These are phyloP conservation scores for Globisporangium canariense DNA, from an alignment of 352 stramenopile species.

Conservation along the genomic window DNA sequence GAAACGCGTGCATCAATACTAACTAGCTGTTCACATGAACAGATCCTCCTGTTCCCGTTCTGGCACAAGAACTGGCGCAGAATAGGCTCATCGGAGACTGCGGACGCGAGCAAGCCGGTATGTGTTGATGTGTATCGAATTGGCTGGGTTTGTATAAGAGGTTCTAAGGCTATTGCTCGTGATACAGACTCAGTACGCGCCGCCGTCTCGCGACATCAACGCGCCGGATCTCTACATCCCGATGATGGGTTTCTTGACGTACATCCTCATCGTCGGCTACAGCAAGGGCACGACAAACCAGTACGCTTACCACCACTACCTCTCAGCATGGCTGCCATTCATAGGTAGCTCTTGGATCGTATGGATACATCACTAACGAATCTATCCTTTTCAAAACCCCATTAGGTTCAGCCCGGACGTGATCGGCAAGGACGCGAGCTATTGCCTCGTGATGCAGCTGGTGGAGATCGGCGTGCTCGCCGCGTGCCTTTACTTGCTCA, in stretches of 20 bases:
- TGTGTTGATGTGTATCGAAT: background rate
- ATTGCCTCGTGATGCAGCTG: conserved; percentile 88
- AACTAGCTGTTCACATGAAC: background rate
- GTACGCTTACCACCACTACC: conserved; percentile 32
- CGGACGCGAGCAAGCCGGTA: conserved; percentile 61
- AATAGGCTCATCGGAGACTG: conserved; percentile 51
- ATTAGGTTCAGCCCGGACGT: conserved; percentile 96
- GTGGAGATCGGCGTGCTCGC: conserved; percentile 93
- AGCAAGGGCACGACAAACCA: conserved; percentile 92
- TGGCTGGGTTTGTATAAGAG: background rate
- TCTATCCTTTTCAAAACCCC: background rate
- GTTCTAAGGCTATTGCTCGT: conserved; percentile 5
- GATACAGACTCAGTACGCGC: conserved; percentile 74
- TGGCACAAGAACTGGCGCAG: conserved; percentile 85
- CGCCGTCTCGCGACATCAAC: conserved; percentile 95
- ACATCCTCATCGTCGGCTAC: conserved; percentile 97
- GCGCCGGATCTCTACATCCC: conserved; percentile 98
- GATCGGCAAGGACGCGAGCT: conserved; percentile 91
- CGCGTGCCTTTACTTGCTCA: conserved; percentile 93
- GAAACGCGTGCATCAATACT: background rate
- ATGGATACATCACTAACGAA: background rate
- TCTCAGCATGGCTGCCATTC: background rate
- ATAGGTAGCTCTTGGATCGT: background rate
- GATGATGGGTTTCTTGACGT: conserved; percentile 98
- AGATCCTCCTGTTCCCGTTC: conserved; percentile 87